Evolutionary conservation across 164 flowering plant species (phyloP), one percentile per base, ranked within the genome.

Genomic region (Saururus chinensis): DNA sequence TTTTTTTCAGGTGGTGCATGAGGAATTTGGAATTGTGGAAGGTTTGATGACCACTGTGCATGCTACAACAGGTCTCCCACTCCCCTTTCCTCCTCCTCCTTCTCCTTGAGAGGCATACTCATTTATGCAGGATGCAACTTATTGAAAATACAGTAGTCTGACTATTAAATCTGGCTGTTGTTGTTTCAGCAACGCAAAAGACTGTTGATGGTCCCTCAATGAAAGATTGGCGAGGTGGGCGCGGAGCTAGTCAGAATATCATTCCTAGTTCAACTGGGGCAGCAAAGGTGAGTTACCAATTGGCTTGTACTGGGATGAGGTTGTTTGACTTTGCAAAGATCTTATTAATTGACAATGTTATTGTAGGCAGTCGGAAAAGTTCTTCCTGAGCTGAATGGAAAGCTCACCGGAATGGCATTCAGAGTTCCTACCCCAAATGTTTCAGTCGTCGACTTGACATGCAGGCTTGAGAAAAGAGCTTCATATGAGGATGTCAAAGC

Each of bases 251-350:
- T 17, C 99, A 90, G 66, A 93, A 93, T 60, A 93, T 90, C 66
- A 93, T 93, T 65, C 99, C 99, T 20, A 93, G 99, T 78, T 90
- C 99, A 13, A 93, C 99, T 67, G 97, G 99, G 71, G 97, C 99
- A 61, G 99, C 99, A 53, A 93, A 93, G 95, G 99, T 88, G 74
- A 40, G 52, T 20, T 35, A n/a, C 51, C 20, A 40, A 30, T 41
- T 42, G 35, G 24, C 22, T 57, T 63, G 55, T 24, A 37, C 16
- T 40, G 7, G 45, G 20, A 35, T 5, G 16, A 12, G n/a, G 6
- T 14, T 19, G 35, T 24, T 24, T 21, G 13, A 55, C 25, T 40
- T 20, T 20, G 21, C 40, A 26, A 25, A 40, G 10, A 10, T 16
- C 26, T 42, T 64, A 19, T 57, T 49, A 59, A 64, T 54, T 64